phyloP scores from a whole-genome alignment of 768 basidiomycete genomes.

The Cyathus striatus region DNA sequence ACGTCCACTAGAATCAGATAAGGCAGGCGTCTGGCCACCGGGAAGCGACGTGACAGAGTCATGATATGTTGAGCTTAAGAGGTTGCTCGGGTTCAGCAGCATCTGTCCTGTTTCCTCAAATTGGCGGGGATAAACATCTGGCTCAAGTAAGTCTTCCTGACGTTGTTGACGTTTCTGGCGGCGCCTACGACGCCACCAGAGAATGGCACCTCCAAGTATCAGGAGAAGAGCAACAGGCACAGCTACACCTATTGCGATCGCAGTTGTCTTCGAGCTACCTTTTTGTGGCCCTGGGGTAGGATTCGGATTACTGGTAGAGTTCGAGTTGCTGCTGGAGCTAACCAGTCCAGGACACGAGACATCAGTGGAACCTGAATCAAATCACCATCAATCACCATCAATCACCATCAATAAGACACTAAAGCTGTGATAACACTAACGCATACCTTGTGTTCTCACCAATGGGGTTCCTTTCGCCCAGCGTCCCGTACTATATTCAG shows the following conservation, averaged over 20 bases:
- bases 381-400: no score
- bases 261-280: conserved; percentile 10
- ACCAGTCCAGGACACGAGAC: conserved; percentile 21
- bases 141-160: conserved; percentile 1
- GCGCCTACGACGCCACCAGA: conserved; percentile 11
- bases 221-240: conserved; percentile 23
- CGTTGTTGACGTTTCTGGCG: conserved; percentile 8
- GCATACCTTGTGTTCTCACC: conserved; percentile 11
- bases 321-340: conserved; percentile 16
- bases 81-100: conserved; percentile 10
- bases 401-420: not conserved
- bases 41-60: not conserved
- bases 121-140: conserved; percentile 9
- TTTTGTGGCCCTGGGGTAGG: no score
- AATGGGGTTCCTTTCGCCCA: conserved; percentile 17
- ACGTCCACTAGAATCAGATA: not conserved
- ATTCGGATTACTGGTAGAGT: conserved; percentile 4
- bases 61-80: conserved; percentile 3
- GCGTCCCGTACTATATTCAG: conserved; percentile 24
- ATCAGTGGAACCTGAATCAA: conserved; percentile 22
- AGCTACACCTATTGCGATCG: conserved; percentile 24
- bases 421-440: not conserved
- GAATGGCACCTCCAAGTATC: conserved; percentile 12
- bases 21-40: not conserved
- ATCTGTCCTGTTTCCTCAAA: conserved; percentile 9